Evolutionary conservation across 2,329 filamentous ascomycete genomes (phyloP).

Genomic region (Nemania sp.): DNA sequence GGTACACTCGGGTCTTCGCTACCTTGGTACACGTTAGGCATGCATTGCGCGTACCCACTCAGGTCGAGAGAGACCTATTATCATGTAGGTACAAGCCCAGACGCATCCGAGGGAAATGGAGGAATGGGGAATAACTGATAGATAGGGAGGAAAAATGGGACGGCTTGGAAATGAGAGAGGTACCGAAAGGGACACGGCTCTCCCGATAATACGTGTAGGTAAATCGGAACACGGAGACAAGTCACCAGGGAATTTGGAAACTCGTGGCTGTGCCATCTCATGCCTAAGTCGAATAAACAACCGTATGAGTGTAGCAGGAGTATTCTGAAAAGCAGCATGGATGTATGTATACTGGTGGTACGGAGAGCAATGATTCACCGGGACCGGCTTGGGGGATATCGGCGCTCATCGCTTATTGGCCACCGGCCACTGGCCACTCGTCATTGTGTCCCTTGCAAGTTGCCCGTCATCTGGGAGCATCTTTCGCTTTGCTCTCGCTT

Average conservation of each 20-base stretch:
- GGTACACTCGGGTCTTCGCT: conserved; percentile 25
- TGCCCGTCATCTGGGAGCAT: too few species aligned
- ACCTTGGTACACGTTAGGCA: conserved; percentile 8
- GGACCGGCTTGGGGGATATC: conserved; percentile 13
- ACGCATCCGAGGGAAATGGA: conserved; percentile 8
- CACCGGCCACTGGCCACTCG: too few species aligned
- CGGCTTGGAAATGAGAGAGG: neutral
- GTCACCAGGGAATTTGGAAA: conserved; percentile 6
- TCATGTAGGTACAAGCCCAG: too few species aligned
- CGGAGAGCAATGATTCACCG: conserved; percentile 22
- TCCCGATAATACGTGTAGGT: too few species aligned
- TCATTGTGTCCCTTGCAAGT: too few species aligned
- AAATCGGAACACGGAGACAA: conserved; percentile 14
- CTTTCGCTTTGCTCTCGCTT: conserved; percentile 11
- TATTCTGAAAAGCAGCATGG: conserved; percentile 26
- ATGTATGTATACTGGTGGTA: conserved; percentile 20
- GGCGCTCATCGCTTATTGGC: conserved; percentile 6
- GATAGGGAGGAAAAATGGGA: neutral
- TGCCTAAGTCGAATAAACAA: neutral
- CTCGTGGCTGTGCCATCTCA: too few species aligned
- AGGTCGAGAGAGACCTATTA: conserved; percentile 15
- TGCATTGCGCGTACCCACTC: conserved; percentile 21
- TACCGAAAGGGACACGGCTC: too few species aligned
- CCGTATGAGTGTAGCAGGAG: neutral
- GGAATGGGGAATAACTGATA: neutral